These are phyloP conservation scores for Gossypium schwendimanii DNA, from an alignment of 441 rosid genomes.

Conservation along the genomic window DNA sequence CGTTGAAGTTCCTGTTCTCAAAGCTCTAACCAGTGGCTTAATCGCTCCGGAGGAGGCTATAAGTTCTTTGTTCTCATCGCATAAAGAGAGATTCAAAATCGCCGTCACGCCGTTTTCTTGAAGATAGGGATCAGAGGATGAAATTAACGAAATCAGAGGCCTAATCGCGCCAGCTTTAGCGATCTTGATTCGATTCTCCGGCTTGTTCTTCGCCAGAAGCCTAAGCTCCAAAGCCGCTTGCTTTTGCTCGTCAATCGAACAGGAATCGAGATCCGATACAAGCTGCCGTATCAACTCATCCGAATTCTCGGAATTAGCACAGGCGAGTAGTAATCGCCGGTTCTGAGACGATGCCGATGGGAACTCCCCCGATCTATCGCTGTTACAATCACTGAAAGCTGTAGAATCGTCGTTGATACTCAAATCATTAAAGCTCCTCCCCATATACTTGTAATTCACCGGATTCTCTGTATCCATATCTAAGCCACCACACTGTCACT, in stretches of 20 bases:
- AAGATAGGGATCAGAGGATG: slow-evolving; percentile 64
- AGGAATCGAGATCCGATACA: slow-evolving; percentile 58
- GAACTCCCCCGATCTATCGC: slow-evolving; percentile 90
- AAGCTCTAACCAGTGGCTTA: slow-evolving; percentile 66
- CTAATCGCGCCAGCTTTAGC: slow-evolving; percentile 74
- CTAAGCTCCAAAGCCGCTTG: slow-evolving; percentile 95
- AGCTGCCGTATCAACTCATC: slow-evolving; percentile 72
- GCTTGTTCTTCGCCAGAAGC: slow-evolving; percentile 75
- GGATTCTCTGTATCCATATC: slow-evolving; percentile 35
- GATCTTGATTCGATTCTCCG: slow-evolving; percentile 76
- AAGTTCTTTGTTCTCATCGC: slow-evolving; percentile 77
- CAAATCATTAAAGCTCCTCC: slow-evolving; percentile 32
- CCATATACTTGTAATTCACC: slow-evolving; percentile 36
- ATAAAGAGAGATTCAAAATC: slow-evolving; percentile 72
- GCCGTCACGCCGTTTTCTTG: slow-evolving; percentile 92
- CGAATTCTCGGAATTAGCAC: slow-evolving; percentile 58
- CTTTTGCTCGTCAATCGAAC: slow-evolving; percentile 69
- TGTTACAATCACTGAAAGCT: slow-evolving; percentile 88
- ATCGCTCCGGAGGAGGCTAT: slow-evolving; percentile 75
- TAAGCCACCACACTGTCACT: slow-evolving; percentile 5
- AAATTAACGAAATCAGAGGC: slow-evolving; percentile 55
- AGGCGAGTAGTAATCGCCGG: slow-evolving; percentile 53
- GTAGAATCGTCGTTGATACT: slow-evolving; percentile 44
- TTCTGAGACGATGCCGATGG: slow-evolving; percentile 51
- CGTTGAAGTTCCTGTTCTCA: slow-evolving; percentile 69